These are phyloP conservation scores for Chimonanthus praecox DNA, from an alignment of 164 flowering plant species.

Conservation along the genomic window DNA sequence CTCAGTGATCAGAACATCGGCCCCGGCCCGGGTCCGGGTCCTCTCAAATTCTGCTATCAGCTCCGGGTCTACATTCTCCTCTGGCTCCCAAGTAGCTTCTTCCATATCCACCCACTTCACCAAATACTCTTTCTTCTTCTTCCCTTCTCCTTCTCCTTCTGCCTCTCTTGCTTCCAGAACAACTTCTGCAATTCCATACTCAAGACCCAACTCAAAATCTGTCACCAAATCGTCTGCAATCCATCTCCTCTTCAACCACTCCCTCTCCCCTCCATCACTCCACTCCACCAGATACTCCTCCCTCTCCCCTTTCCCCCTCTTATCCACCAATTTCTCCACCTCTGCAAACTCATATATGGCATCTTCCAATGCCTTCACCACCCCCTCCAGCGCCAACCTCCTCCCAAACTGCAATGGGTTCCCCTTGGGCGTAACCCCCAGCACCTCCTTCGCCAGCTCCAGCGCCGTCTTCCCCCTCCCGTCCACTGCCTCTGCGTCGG, in stretches of 20 bases:
- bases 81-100: constrained; percentile 95
- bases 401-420: constrained; percentile 75
- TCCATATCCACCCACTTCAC: constrained; percentile 90
- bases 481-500: constrained; percentile 69
- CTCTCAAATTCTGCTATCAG: constrained; percentile 60
- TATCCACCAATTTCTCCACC: constrained; percentile 83
- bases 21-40: no score
- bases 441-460: constrained; percentile 58
- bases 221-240: constrained; percentile 66
- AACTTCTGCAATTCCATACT: constrained; percentile 79
- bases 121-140: constrained; percentile 61
- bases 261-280: constrained; percentile 75
- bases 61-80: constrained; percentile 79
- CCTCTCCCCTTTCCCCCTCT: constrained; percentile 45
- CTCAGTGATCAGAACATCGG: not conserved
- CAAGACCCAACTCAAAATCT: constrained; percentile 86
- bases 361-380: constrained; percentile 48
- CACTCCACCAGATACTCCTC: constrained; percentile 80
- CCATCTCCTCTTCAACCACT: constrained; percentile 62
- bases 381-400: constrained; percentile 63
- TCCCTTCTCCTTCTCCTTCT: constrained; percentile 20
- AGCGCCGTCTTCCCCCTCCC: constrained; percentile 59
- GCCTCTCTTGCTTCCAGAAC: constrained; percentile 44
- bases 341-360: constrained; percentile 80
- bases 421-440: constrained; percentile 59